Percentiles rank a stretch among this genome's conserved stretches.
Evolutionary conservation across 2,329 filamentous ascomycete species (phyloP).

Genomic region (Grosmannia serpens): DNA sequence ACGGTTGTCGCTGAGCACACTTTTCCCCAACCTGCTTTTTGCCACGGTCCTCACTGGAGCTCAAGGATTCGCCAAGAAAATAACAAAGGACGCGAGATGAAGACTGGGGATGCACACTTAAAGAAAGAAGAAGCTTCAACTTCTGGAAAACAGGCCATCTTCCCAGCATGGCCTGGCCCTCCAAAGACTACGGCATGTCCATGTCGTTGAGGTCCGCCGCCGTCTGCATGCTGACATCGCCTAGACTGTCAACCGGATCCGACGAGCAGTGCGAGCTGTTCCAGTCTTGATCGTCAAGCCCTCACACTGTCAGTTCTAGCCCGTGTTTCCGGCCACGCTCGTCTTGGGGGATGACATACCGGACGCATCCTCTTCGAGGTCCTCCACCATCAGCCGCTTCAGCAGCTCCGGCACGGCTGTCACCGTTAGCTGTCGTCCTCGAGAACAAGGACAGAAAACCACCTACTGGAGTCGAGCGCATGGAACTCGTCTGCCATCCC

Average conservation of each 20-base stretch:
- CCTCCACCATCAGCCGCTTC: conserved; percentile 41
- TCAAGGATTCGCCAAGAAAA: not conserved
- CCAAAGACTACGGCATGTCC: conserved; percentile 9
- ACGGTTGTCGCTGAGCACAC: not conserved
- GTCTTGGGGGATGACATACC: conserved; percentile 30
- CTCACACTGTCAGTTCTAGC: not conserved
- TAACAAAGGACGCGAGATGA: not conserved
- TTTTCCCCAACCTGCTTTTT: not conserved
- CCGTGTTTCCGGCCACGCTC: not conserved
- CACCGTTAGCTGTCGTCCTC: not conserved
- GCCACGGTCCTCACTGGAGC: not conserved
- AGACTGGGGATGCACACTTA: too few species aligned
- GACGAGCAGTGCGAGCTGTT: conserved; percentile 43
- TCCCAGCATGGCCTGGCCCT: not conserved
- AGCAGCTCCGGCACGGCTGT: conserved; percentile 36
- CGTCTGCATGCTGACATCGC: conserved; percentile 32
- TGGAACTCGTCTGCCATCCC: conserved; percentile 21
- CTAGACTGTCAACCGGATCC: conserved; percentile 39
- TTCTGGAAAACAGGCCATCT: not conserved
- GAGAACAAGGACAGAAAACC: not conserved
- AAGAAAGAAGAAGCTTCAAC: not conserved
- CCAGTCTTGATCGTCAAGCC: conserved; percentile 32
- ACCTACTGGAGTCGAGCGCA: conserved; percentile 26
- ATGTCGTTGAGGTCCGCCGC: conserved; percentile 25
- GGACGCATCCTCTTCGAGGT: conserved; percentile 46